Evolutionary conservation across 73 alveolate genomes (phyloP).

Genomic region (Uronychia binucleata): DNA sequence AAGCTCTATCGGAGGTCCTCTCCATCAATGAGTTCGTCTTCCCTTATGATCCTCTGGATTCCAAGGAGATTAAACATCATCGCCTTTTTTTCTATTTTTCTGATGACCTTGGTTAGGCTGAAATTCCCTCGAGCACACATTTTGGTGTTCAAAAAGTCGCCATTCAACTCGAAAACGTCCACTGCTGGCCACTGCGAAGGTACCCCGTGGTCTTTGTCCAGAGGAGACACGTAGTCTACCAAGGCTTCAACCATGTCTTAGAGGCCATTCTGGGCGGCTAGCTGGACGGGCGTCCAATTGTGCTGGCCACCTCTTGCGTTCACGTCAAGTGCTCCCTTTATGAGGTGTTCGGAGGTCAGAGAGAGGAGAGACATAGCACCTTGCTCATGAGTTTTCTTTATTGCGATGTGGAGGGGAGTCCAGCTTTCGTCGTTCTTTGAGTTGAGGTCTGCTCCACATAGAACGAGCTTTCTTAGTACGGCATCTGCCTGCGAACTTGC

Average conservation of each 20-base stretch:
- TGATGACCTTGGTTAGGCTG: not conserved
- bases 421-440: slow-evolving; percentile 73
- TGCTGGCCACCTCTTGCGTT: slow-evolving; percentile 87
- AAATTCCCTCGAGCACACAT: not conserved
- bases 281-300: slow-evolving; percentile 87
- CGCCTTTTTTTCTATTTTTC: not conserved
- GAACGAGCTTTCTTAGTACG: slow-evolving; percentile 70
- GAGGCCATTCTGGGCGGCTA: slow-evolving; percentile 80
- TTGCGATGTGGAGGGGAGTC: slow-evolving; percentile 92
- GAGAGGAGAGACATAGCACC: slow-evolving; percentile 71
- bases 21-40: not conserved
- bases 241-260: slow-evolving; percentile 77
- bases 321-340: slow-evolving; percentile 72
- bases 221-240: slow-evolving; percentile 7
- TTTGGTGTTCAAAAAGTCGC: not conserved
- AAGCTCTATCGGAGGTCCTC: not conserved
- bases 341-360: slow-evolving; percentile 26
- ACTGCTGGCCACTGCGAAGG: not conserved
- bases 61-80: not conserved
- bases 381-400: slow-evolving; percentile 71
- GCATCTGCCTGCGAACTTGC: slow-evolving; percentile 22
- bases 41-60: not conserved
- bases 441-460: slow-evolving; percentile 74
- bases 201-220: not conserved
- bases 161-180: not conserved